Percentiles rank a stretch among this genome's conserved stretches.
These are phyloP conservation scores for Diacronema lutheri DNA, from an alignment of 78 protist genomes.

Conservation along the genomic window DNA sequence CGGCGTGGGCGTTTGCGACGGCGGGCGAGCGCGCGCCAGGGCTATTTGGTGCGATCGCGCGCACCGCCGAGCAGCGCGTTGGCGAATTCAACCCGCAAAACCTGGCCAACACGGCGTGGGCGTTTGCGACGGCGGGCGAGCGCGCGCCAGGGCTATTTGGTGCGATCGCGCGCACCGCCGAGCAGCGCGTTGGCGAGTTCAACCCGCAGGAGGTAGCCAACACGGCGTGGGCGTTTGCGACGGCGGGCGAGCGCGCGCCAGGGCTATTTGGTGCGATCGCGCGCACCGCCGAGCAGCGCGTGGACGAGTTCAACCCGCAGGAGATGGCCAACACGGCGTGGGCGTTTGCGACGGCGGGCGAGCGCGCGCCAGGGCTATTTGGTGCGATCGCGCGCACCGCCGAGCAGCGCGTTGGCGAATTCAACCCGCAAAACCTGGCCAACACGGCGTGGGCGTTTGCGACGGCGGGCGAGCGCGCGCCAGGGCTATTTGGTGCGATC, in stretches of 20 bases:
- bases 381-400: not conserved
- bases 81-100: no score
- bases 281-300: not conserved
- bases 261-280: not conserved
- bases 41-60: no score
- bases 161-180: not conserved
- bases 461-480: not conserved
- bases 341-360: conserved; percentile 17
- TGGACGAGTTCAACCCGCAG: not conserved
- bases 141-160: not conserved
- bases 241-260: no score
- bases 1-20: no score
- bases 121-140: not conserved
- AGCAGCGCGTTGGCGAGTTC: not conserved
- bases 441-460: conserved; percentile 2
- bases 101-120: not conserved
- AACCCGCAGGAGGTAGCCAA: not conserved
- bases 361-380: not conserved
- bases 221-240: not conserved
- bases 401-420: not conserved
- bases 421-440: not conserved
- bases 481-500: not conserved
- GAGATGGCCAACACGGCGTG: not conserved
- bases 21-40: no score
- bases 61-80: no score